phyloP scores from a whole-genome alignment of 2,329 filamentous ascomycete species.

The Fusarium floridanum region DNA sequence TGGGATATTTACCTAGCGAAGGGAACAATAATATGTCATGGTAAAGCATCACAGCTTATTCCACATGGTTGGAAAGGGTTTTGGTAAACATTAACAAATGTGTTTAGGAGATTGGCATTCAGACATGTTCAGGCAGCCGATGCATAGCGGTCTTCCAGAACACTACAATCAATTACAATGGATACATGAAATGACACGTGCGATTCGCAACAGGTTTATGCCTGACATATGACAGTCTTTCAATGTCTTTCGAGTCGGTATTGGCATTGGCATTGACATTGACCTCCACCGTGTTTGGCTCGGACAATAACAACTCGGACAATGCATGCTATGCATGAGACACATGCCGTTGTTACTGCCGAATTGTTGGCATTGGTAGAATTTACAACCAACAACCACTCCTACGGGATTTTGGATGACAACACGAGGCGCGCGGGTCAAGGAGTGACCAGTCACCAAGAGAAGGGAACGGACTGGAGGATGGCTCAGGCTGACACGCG shows the following conservation, averaged over 20 bases:
- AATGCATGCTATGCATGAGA: neutral
- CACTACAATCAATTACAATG: neutral
- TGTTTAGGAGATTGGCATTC: neutral
- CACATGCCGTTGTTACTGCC: neutral
- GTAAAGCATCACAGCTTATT: neutral
- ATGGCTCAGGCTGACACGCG: conserved; percentile 21
- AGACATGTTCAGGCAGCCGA: neutral
- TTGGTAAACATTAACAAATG: neutral
- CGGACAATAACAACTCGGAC: neutral
- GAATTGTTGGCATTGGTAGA: neutral
- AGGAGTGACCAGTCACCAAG: neutral
- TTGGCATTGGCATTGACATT: neutral
- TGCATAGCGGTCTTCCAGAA: neutral
- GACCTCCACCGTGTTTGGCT: neutral
- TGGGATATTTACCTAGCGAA: neutral
- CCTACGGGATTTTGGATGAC: neutral
- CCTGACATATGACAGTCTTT: neutral
- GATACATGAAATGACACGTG: neutral
- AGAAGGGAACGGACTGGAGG: conserved; percentile 10
- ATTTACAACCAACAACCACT: neutral
- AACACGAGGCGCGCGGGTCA: neutral
- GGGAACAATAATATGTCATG: neutral
- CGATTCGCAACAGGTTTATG: neutral
- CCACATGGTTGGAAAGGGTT: neutral
- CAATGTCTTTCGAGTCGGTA: neutral